Evolutionary conservation across 108 stramenopile genomes (phyloP).

Genomic region (Fragilaria crotonensis): DNA sequence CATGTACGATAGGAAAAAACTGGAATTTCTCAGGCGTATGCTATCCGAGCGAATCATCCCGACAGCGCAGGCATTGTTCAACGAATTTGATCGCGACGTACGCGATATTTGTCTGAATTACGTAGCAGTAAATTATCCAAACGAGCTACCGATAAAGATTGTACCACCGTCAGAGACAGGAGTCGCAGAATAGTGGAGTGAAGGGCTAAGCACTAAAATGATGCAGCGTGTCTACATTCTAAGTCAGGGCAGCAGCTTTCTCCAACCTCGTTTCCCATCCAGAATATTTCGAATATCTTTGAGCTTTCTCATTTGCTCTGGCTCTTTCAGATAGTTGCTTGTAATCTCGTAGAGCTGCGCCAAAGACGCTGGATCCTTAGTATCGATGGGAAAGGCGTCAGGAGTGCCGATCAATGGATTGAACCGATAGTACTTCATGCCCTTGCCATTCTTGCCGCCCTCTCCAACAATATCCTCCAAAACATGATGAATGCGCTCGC

Average conservation of each 20-base stretch:
- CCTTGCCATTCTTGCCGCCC: conserved; percentile 31
- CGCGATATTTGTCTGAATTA: conserved; percentile 5
- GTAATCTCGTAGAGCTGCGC: conserved; percentile 52
- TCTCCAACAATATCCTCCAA: conserved; percentile 73
- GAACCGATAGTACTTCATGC: conserved; percentile 71
- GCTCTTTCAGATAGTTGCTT: conserved; percentile 56
- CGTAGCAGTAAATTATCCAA: conserved; percentile 12
- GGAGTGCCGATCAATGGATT: conserved; percentile 67
- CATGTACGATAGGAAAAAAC: conserved; percentile 52
- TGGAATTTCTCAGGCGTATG: conserved; percentile 52
- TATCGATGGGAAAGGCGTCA: conserved; percentile 58
- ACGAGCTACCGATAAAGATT: conserved; percentile 17
- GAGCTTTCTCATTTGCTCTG: conserved; percentile 56
- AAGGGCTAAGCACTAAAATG: too few species aligned
- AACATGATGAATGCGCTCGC: conserved; percentile 67
- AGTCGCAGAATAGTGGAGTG: too few species aligned
- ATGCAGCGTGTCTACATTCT: too few species aligned
- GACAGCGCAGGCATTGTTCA: conserved; percentile 21
- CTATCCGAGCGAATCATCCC: conserved; percentile 58
- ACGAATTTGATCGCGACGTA: conserved; percentile 16
- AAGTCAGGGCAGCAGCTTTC: not conserved
- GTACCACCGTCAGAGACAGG: too few species aligned
- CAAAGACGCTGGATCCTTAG: conserved; percentile 58
- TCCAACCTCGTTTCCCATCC: conserved; percentile 2
- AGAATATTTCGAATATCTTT: conserved; percentile 17